phyloP scores from a whole-genome alignment of 495 filamentous ascomycete species.

The Amphirosellinia nigrospora region DNA sequence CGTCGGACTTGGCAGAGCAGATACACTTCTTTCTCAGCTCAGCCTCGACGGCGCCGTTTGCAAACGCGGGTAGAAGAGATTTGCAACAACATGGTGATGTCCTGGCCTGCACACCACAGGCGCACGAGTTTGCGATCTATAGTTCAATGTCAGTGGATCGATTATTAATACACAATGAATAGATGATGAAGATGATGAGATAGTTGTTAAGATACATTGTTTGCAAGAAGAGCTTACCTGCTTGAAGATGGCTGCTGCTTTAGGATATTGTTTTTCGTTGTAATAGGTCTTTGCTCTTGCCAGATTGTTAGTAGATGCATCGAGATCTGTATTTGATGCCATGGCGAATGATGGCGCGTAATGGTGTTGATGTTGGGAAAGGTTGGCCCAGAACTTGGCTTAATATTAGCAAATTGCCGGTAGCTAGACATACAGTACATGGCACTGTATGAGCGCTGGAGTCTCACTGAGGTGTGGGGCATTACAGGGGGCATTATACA shows the following conservation, averaged over 20 bases:
- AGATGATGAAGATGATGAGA: neutral
- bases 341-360: neutral
- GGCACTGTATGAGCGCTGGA: neutral
- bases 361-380: neutral
- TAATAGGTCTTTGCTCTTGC: conserved; percentile 11
- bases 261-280: neutral
- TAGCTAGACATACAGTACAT: neutral
- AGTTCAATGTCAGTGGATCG: neutral
- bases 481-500: too few relatives aligned
- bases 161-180: neutral
- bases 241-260: conserved; percentile 15
- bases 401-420: neutral
- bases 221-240: conserved; percentile 12
- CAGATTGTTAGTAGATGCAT: neutral
- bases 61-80: conserved; percentile 17
- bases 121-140: conserved; percentile 17
- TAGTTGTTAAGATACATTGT: too few relatives aligned
- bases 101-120: conserved; percentile 17
- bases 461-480: neutral
- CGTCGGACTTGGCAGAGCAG: conserved; percentile 23
- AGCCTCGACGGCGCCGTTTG: conserved; percentile 5
- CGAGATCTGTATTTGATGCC: neutral
- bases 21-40: conserved; percentile 27
- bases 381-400: neutral
- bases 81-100: conserved; percentile 23